These are phyloP conservation scores for Barnettozyma botsteinii DNA, from an alignment of 805 yeast species.

Conservation along the genomic window DNA sequence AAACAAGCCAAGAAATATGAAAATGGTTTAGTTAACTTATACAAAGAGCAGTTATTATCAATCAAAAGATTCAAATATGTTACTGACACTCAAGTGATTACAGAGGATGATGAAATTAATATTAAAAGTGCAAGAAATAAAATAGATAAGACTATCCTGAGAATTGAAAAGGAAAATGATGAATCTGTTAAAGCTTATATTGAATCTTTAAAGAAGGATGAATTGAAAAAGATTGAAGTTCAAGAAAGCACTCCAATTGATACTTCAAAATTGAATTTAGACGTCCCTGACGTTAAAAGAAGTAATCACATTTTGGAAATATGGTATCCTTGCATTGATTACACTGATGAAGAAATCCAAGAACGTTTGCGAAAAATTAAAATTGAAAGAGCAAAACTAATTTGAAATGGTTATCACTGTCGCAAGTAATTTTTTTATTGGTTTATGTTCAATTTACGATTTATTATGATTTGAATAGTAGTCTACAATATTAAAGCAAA, in stretches of 20 bases:
- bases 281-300: background rate
- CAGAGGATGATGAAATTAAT: background rate
- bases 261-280: background rate
- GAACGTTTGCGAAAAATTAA: background rate
- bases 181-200: too few species aligned
- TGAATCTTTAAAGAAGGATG: background rate
- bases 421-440: too few species aligned
- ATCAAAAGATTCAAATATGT: background rate
- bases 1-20: background rate
- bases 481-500: too few species aligned
- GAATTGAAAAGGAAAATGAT: too few species aligned
- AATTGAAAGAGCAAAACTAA: background rate
- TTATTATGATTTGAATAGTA: too few species aligned
- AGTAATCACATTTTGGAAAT: constrained; percentile 1
- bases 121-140: background rate
- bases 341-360: background rate
- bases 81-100: background rate
- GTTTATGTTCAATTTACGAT: background rate
- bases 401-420: too few species aligned
- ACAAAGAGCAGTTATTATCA: background rate
- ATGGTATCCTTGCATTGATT: constrained; percentile 1
- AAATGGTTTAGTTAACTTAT: background rate
- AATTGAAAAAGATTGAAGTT: background rate
- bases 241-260: background rate
- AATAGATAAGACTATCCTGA: too few species aligned